Conservation (phyloP, 257 asterid species). For the Solanum etuberosum region DNA sequence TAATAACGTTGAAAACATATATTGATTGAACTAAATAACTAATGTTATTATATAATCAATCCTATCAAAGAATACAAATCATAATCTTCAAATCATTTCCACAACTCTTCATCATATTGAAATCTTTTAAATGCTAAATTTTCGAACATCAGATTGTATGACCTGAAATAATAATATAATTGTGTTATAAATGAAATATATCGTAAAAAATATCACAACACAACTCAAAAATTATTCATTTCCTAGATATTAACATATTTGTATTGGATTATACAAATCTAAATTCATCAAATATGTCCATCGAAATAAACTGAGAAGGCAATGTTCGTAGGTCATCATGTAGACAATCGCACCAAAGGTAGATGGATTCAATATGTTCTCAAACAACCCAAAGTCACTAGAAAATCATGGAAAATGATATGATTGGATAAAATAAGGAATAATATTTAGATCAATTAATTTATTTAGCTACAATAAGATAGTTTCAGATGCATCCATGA, state of each 20-base stretch:
- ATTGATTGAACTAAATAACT: background rate
- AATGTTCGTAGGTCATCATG: background rate
- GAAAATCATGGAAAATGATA: background rate
- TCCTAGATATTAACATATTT: background rate
- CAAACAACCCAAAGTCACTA: background rate
- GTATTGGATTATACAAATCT: background rate
- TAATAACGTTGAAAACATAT: background rate
- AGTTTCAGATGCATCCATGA: background rate
- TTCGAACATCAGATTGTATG: background rate
- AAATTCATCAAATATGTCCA: background rate
- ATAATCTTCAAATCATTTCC: background rate
- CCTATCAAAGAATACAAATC: background rate
- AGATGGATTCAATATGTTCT: background rate
- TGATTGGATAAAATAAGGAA: background rate
- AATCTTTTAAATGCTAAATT: background rate
- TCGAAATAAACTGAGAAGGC: background rate
- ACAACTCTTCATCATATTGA: background rate
- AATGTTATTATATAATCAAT: background rate
- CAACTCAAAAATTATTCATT: background rate
- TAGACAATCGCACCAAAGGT: background rate
- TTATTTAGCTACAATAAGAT: background rate
- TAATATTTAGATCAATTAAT: background rate
- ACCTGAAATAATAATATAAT: background rate
- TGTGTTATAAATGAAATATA: background rate
- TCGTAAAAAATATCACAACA: background rate